Percentiles rank a stretch among this genome's conserved stretches.
Evolutionary conservation across 768 basidiomycete species (phyloP).

Genomic region (Rhizopogon salebrosus): DNA sequence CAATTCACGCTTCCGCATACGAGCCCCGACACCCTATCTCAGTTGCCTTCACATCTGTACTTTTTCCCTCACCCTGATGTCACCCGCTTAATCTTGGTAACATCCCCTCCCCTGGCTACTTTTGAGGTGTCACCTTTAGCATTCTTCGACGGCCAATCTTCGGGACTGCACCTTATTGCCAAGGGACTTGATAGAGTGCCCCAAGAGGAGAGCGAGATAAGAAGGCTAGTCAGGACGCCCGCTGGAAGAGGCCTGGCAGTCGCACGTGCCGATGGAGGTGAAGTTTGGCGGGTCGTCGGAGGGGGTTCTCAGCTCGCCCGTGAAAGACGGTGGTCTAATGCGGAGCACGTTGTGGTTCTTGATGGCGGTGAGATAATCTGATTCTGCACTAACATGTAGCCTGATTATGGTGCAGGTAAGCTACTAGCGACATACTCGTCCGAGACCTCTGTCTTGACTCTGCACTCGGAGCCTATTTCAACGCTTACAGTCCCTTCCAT

Average conservation of each 20-base stretch:
- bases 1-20: constrained; percentile 72
- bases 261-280: constrained; percentile 54
- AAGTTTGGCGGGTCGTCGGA: constrained; percentile 55
- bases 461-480: constrained; percentile 45
- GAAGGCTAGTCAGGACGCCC: constrained; percentile 69
- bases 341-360: constrained; percentile 68
- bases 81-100: constrained; percentile 50
- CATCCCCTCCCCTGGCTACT: constrained; percentile 60
- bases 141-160: constrained; percentile 58
- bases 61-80: constrained; percentile 45
- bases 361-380: constrained; percentile 45
- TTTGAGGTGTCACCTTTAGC: constrained; percentile 52
- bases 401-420: constrained; percentile 35
- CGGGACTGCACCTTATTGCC: constrained; percentile 44
- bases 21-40: constrained; percentile 41
- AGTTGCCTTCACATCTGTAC: constrained; percentile 46
- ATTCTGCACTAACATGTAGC: neutral
- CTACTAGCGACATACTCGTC: constrained; percentile 56
- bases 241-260: constrained; percentile 74
- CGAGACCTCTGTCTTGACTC: constrained; percentile 39
- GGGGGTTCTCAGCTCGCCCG: constrained; percentile 44
- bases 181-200: constrained; percentile 33
- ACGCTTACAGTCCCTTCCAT: constrained; percentile 45
- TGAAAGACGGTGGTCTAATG: constrained; percentile 46
- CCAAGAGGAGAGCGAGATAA: constrained; percentile 48